A percentile compares a stretch with the other conserved stretches of the same genome.
phyloP scores from a whole-genome alignment of 257 asterid genomes.

The Solanum bukasovii region DNA sequence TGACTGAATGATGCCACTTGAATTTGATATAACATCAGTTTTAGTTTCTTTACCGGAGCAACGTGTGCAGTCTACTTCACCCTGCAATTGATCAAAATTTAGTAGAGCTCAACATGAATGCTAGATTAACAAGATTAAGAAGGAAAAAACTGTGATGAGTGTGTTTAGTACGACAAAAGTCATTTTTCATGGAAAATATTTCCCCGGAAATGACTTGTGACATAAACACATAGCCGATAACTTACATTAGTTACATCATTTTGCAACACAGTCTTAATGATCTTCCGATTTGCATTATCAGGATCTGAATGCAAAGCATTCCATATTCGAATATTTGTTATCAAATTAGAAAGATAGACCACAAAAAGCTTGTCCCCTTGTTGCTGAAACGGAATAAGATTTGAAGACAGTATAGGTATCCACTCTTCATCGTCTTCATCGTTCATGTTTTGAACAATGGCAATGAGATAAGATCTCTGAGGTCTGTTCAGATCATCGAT shows the following conservation, averaged over 20 bases:
- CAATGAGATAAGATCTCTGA: conserved; percentile 14
- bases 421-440: background rate
- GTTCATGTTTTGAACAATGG: conserved; percentile 6
- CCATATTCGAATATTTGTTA: conserved; percentile 45
- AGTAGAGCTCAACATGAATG: background rate
- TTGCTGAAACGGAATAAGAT: background rate
- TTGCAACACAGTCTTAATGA: conserved; percentile 18
- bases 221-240: background rate
- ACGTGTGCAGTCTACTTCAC: conserved; percentile 10
- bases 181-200: background rate
- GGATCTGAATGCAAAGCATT: conserved; percentile 16
- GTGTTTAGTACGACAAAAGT: background rate
- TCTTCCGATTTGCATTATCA: conserved; percentile 1
- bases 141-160: background rate
- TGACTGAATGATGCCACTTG: background rate
- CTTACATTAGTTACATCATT: conserved; percentile 12
- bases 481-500: conserved; percentile 24
- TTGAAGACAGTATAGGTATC: conserved; percentile 13
- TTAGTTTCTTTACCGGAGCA: background rate
- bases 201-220: background rate
- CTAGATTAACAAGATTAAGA: background rate
- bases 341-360: conserved; percentile 37
- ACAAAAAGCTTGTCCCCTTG: conserved; percentile 6
- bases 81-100: conserved; percentile 3
- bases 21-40: background rate